Base-by-base conservation (phyloP, 1,139 yeast genomes). In the Scheffersomyces insectosa region DNA sequence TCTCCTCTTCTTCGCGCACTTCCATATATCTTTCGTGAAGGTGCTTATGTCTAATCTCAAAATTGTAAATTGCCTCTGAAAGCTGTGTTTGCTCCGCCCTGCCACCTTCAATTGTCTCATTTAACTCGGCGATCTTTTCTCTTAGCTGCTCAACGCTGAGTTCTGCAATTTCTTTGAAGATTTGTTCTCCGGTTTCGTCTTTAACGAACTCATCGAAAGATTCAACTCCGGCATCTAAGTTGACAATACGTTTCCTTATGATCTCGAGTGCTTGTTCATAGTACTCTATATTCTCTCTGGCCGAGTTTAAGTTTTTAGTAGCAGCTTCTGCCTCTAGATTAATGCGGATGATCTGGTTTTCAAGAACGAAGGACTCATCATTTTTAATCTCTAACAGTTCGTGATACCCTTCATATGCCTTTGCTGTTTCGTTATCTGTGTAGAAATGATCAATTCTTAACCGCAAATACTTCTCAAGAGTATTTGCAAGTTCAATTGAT, bases 401-500 rank as follows among this genome's bases (percentile, higher is more conserved):
- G 5, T 43, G 35, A 37, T 52, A 52, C 10, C 39, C 39, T 14
- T 49, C 52, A 28, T 43, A 39, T 25, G 45, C 42, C 13, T 48
- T 50, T 8, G 50, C 47, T 16, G 62, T 49, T 14, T 49, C 54
- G 28, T 64, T 67, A 34, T 73, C 64, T 28, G 62, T 65, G 23
- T 63, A 62, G 29, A 72, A 49, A 31, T 66, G 64, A 6, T 64
- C 56, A 16, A 64, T 69, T 45, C 88, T 67, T 42, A 72, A 64
- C 28, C 70, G 68, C 36, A 83, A 68, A 60, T 82, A 87, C 46
- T 69, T 74, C 49, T 71, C 77, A 36, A 82, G 69, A 10, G 77
- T 73, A 44, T 72, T 75, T 1, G 96, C 87, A 45, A 90, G 72
- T 42, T 77, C 83, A 4, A 91, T 75, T 10, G 95, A 79, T 51